These are phyloP conservation scores for Senna siamea DNA, from an alignment of 306 rosid genomes.

Conservation along the genomic window DNA sequence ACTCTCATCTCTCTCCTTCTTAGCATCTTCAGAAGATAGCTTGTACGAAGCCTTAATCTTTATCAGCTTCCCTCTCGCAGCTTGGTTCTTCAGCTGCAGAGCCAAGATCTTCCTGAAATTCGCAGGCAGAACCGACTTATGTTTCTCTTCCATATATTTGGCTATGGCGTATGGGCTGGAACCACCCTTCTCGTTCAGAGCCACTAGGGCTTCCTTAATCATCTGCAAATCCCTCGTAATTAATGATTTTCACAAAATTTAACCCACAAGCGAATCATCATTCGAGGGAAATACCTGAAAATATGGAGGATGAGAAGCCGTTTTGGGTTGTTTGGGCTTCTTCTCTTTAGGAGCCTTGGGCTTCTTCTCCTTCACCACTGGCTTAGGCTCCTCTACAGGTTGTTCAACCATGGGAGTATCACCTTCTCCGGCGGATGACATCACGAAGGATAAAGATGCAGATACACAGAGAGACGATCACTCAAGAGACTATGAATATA, in stretches of 20 bases:
- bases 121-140: slow-evolving; percentile 65
- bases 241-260: neutral
- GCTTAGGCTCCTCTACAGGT: slow-evolving; percentile 42
- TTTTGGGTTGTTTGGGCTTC: slow-evolving; percentile 61
- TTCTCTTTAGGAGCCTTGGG: slow-evolving; percentile 55
- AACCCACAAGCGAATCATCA: neutral
- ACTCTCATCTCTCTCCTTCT: slow-evolving; percentile 40
- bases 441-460: slow-evolving; percentile 26
- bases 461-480: too few relatives aligned
- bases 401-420: slow-evolving; percentile 38
- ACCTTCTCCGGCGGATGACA: slow-evolving; percentile 56
- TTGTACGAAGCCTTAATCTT: slow-evolving; percentile 87
- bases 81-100: slow-evolving; percentile 80
- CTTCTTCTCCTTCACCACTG: slow-evolving; percentile 56
- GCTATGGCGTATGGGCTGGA: slow-evolving; percentile 93
- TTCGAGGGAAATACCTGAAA: slow-evolving; percentile 57
- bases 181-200: slow-evolving; percentile 76
- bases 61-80: slow-evolving; percentile 64
- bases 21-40: slow-evolving; percentile 51
- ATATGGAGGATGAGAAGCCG: slow-evolving; percentile 81
- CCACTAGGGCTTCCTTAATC: slow-evolving; percentile 78
- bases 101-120: slow-evolving; percentile 78
- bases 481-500: neutral
- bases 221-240: slow-evolving; percentile 49
- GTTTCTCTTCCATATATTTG: slow-evolving; percentile 88